phyloP scores from a whole-genome alignment of 2,329 filamentous ascomycete genomes.

The Proliferodiscus dingleyae region DNA sequence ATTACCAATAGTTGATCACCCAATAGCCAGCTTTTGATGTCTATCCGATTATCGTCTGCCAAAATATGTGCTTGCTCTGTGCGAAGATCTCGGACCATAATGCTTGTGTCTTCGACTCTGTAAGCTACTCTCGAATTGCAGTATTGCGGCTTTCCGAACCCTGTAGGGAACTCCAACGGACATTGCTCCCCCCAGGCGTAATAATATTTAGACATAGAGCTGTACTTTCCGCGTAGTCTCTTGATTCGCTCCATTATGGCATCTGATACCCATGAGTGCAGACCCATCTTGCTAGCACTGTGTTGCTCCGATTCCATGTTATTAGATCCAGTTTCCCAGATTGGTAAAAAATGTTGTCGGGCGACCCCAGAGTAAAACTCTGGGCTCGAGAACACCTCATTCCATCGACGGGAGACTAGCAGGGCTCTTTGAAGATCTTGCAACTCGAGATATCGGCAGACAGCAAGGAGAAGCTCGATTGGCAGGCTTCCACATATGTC shows the following conservation, averaged over 20 bases:
- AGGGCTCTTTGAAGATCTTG: slow-evolving; percentile 22
- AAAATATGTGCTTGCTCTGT: slow-evolving; percentile 3
- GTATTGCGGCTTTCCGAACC: slow-evolving; percentile 10
- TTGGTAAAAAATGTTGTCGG: slow-evolving; percentile 3
- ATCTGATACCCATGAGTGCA: slow-evolving; percentile 3
- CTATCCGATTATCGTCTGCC: slow-evolving; percentile 9
- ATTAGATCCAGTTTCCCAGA: background rate
- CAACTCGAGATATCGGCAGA: slow-evolving; percentile 19
- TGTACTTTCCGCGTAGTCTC: slow-evolving; percentile 5
- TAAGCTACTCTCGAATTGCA: slow-evolving; percentile 22
- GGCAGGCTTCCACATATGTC: slow-evolving; percentile 17
- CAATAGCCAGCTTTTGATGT: slow-evolving; percentile 13
- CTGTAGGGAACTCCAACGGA: background rate
- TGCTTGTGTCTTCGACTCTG: background rate
- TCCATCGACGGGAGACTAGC: slow-evolving; percentile 22
- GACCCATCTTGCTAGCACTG: background rate
- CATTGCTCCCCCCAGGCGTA: slow-evolving; percentile 2
- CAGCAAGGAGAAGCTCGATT: slow-evolving; percentile 17
- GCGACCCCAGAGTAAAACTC: slow-evolving; percentile 12
- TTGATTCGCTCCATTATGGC: slow-evolving; percentile 4
- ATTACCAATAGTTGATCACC: slow-evolving; percentile 18
- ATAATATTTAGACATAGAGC: background rate
- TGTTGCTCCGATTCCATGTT: background rate
- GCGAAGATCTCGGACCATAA: slow-evolving; percentile 14
- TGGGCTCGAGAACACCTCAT: slow-evolving; percentile 14